Base-by-base conservation (phyloP, 768 basidiomycete genomes). In the Amyloporia xantha region DNA sequence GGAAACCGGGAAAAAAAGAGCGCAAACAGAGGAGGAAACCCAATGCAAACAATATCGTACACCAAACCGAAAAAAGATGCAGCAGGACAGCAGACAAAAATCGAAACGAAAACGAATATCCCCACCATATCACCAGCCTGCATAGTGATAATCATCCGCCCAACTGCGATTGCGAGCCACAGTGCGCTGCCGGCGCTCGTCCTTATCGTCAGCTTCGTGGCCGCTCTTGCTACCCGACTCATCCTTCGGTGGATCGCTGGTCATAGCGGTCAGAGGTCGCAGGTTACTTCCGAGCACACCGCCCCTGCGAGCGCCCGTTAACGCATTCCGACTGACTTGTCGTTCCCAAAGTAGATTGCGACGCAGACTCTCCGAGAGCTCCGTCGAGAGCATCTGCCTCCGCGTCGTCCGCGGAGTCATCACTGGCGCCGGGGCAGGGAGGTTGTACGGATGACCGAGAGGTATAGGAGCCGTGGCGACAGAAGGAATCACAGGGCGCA, bases 331-430 rank as follows among this genome's bases (percentile, higher is more conserved):
- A 62, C 79, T 79, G 54, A 84, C 76, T 54, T 85, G 82, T 12
- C 85, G 74, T 56, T 84, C 87, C 89, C 89, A 91, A 4, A 93
- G 66, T 49, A 93, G 62, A 57, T 92, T 87, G 40, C 85, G 72
- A 19, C 92, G 73, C 53, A 95, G 67, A 50, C 83, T 86, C 66
- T 95, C 92, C 26, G 86, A 84, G 61, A 95, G 71, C 66, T 95
- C 92, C 3, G 82, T 85, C 48, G 82, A 74, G 40, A 94, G 72
- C 88, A 94, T 94, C 55, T 78, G 75, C 43, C 88, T 73, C 2
- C 92, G 77, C 2, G 90, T 92, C 37, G 92, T 91, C 28, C 86
- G 81, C 0, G 92, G 92, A 1, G 89, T 90, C 55, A 85, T 84
- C 2, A 88, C 87, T 15, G 78, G 69, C 3, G 71, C 68, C 0